phyloP scores from a whole-genome alignment of 306 rosid species.

The Acacia melanoxylon region DNA sequence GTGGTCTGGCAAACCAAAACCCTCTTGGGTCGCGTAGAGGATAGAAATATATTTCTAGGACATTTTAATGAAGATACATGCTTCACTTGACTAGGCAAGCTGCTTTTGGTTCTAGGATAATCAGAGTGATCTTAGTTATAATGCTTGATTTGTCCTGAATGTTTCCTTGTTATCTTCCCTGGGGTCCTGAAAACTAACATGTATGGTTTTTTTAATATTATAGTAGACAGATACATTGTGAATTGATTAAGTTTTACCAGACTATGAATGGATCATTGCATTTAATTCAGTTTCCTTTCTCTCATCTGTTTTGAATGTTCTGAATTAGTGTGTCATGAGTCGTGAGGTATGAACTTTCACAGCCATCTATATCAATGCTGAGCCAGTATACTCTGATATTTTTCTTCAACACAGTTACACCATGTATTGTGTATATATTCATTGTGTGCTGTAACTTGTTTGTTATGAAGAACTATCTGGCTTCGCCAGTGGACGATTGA shows the following conservation, averaged over 20 bases:
- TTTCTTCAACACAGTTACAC: neutral
- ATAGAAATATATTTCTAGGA: neutral
- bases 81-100: neutral
- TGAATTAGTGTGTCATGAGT: neutral
- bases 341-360: neutral
- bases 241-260: neutral
- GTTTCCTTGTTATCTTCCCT: neutral
- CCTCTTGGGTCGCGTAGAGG: neutral
- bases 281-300: neutral
- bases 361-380: neutral
- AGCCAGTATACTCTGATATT: neutral
- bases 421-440: neutral
- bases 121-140: slow-evolving; percentile 2
- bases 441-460: neutral
- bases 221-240: too few species aligned
- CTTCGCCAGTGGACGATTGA: neutral
- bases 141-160: neutral
- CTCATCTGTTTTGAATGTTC: neutral
- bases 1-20: neutral
- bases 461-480: neutral
- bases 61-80: slow-evolving; percentile 11
- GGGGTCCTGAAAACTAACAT: neutral
- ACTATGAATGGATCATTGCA: neutral
- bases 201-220: neutral
- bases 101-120: slow-evolving; percentile 9